phyloP scores from a whole-genome alignment of 2,329 filamentous ascomycete genomes.

The Ophiostoma himal-ulmi region DNA sequence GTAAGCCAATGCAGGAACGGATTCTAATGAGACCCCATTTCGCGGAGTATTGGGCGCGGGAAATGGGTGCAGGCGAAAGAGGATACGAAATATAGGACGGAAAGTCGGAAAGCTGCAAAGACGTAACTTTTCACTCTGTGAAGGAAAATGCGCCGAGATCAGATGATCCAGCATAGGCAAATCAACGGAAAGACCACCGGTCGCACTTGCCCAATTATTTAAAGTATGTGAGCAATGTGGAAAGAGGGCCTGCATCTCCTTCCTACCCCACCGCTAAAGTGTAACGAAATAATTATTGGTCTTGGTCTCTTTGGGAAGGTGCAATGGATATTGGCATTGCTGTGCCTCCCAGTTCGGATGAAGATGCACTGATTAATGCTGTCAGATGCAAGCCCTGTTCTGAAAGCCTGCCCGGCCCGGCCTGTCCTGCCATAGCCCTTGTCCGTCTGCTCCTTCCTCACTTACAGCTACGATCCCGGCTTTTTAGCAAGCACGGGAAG shows the following conservation, averaged over 20 bases:
- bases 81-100: neutral
- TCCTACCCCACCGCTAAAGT: neutral
- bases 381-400: neutral
- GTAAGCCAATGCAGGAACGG: conserved; percentile 8
- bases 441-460: neutral
- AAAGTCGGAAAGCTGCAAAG: neutral
- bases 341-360: neutral
- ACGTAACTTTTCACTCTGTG: too few relatives aligned
- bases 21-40: neutral
- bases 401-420: neutral
- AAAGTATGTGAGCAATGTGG: too few relatives aligned
- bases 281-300: neutral
- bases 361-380: neutral
- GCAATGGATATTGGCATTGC: neutral
- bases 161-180: neutral
- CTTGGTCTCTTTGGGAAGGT: conserved; percentile 1
- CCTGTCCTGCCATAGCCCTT: neutral
- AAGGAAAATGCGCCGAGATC: neutral
- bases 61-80: neutral
- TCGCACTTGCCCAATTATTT: neutral
- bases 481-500: neutral
- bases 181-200: neutral
- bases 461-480: neutral
- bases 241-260: neutral
- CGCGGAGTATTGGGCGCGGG: neutral